These are phyloP conservation scores for Batrachochytrium dendrobatidis DNA, from an alignment of 371 early-diverging fungal genomes.

Conservation along the genomic window DNA sequence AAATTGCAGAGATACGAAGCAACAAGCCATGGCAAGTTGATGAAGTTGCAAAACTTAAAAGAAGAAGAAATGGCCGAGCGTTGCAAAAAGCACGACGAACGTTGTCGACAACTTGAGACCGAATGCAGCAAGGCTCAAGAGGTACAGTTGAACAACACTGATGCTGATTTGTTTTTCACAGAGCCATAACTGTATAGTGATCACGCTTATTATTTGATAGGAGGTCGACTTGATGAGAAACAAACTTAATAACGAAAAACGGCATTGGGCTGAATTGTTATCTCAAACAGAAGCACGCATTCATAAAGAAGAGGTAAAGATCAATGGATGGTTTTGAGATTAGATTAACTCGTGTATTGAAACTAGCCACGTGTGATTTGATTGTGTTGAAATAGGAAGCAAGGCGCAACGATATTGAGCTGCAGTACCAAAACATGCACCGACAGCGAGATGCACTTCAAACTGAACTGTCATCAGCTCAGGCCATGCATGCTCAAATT, in stretches of 20 bases:
- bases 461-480: conserved; percentile 16
- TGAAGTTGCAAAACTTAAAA: conserved; percentile 20
- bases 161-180: conserved; percentile 1
- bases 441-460: conserved; percentile 17
- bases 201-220: conserved; percentile 7
- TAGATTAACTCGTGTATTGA: background rate
- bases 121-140: conserved; percentile 19
- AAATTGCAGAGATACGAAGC: conserved; percentile 22
- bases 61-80: conserved; percentile 22
- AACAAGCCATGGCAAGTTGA: conserved; percentile 12
- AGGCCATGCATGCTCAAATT: conserved; percentile 5
- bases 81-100: conserved; percentile 21
- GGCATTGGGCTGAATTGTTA: conserved; percentile 20
- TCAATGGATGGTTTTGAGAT: background rate
- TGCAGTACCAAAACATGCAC: conserved; percentile 10
- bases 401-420: conserved; percentile 21
- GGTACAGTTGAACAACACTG: conserved; percentile 14
- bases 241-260: conserved; percentile 25
- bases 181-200: background rate
- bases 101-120: conserved; percentile 13
- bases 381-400: conserved; percentile 12
- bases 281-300: conserved; percentile 23
- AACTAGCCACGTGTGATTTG: background rate
- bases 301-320: conserved; percentile 26
- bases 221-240: conserved; percentile 15